A percentile compares a stretch with the other conserved stretches of the same genome.
These are phyloP conservation scores for Ceratorhiza oryzae-sativae DNA, from an alignment of 1,284 basidiomycete genomes.

Conservation along the genomic window DNA sequence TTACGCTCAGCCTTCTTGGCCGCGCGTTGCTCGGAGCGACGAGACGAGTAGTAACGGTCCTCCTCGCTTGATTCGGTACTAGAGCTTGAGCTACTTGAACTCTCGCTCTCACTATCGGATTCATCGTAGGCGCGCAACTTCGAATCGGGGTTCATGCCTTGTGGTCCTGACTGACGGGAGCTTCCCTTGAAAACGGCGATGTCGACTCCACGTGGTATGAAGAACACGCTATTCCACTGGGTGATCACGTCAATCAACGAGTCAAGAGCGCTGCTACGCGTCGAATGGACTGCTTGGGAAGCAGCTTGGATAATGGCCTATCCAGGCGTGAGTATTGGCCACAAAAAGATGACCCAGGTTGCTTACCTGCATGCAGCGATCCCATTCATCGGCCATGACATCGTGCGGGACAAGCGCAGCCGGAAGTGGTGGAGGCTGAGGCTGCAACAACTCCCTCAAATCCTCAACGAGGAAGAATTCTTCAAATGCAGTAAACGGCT, in stretches of 20 bases:
- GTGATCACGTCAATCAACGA: constrained; percentile 71
- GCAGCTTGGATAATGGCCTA: constrained; percentile 58
- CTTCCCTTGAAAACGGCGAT: constrained; percentile 76
- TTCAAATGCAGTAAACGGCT: constrained; percentile 72
- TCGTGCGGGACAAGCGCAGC: constrained; percentile 75
- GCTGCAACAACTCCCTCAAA: constrained; percentile 72
- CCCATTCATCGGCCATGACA: constrained; percentile 77
- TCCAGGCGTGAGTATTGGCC: constrained; percentile 24
- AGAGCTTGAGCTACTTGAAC: constrained; percentile 24
- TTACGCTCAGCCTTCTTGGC: constrained; percentile 36
- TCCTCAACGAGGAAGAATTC: constrained; percentile 68
- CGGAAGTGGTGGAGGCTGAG: constrained; percentile 78
- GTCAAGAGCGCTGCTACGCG: constrained; percentile 60
- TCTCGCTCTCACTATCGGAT: constrained; percentile 33
- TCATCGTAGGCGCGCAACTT: constrained; percentile 24
- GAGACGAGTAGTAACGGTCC: constrained; percentile 27
- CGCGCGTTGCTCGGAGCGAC: constrained; percentile 21
- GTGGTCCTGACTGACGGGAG: constrained; percentile 70
- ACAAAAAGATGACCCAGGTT: constrained; percentile 18
- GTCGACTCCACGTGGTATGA: constrained; percentile 72
- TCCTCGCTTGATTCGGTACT: constrained; percentile 30
- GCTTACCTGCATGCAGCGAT: constrained; percentile 71
- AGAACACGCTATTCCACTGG: constrained; percentile 78
- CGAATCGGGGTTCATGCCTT: constrained; percentile 1
- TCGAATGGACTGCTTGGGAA: constrained; percentile 61